phyloP scores from a whole-genome alignment of 1,284 basidiomycete species.

The Papiliotrema terrestris region DNA sequence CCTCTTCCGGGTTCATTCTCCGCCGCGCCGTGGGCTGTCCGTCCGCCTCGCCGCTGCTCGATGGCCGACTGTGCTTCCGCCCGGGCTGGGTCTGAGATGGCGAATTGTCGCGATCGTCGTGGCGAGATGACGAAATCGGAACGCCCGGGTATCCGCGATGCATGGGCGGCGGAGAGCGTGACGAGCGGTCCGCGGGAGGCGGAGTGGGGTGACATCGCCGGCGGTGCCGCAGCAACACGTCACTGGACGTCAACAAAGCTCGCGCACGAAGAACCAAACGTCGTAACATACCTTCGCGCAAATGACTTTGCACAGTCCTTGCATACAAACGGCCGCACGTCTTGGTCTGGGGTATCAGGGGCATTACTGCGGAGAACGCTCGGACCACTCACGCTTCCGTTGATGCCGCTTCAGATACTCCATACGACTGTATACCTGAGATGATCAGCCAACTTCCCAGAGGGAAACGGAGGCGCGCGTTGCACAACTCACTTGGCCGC shows the following conservation, averaged over 20 bases:
- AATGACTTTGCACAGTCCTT: constrained; percentile 49
- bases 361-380: neutral
- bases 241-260: constrained; percentile 23
- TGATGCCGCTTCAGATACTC: constrained; percentile 50
- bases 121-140: constrained; percentile 41
- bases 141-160: constrained; percentile 36
- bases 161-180: constrained; percentile 36
- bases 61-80: constrained; percentile 29
- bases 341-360: constrained; percentile 37
- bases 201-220: constrained; percentile 48
- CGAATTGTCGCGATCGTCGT: constrained; percentile 35
- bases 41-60: constrained; percentile 5
- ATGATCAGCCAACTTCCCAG: neutral
- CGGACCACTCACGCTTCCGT: constrained; percentile 43
- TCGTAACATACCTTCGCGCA: constrained; percentile 42
- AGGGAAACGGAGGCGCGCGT: too few species aligned
- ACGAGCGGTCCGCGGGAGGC: constrained; percentile 37
- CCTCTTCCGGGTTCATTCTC: constrained; percentile 5
- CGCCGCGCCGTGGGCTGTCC: constrained; percentile 9
- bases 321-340: constrained; percentile 48
- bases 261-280: neutral
- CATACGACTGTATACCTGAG: constrained; percentile 46
- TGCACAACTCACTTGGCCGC: constrained; percentile 40
- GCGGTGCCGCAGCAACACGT: constrained; percentile 49
- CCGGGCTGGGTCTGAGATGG: constrained; percentile 13